Percentiles rank a stretch among this genome's conserved stretches.
These are phyloP conservation scores for Buxus sempervirens DNA, from an alignment of 164 flowering plant genomes.

Conservation along the genomic window DNA sequence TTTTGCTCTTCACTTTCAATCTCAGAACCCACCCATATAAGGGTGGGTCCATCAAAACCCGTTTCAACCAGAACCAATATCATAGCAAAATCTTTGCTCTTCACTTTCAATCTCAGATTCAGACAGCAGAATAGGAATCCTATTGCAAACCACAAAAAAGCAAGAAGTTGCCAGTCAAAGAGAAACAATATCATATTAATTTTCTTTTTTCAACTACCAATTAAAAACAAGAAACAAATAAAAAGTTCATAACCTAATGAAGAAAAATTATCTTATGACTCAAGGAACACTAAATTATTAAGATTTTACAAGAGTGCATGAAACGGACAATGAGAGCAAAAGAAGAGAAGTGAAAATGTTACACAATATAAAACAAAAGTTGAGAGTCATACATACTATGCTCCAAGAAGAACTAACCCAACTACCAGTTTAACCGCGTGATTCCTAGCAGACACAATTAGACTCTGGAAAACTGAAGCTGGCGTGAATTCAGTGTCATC, in stretches of 20 bases:
- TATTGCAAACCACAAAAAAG: no score
- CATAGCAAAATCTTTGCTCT: no score
- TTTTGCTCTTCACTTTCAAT: no score
- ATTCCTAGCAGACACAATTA: constrained; percentile 48
- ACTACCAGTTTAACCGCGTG: constrained; percentile 74
- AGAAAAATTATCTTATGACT: background rate
- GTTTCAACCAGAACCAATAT: no score
- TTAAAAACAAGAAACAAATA: no score
- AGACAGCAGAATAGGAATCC: no score
- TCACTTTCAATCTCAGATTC: no score
- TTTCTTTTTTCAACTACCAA: background rate
- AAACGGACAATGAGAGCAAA: background rate
- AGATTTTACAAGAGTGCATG: background rate
- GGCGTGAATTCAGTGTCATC: constrained; percentile 77
- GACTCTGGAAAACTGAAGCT: constrained; percentile 59
- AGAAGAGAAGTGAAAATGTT: constrained; percentile 1
- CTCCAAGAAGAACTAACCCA: constrained; percentile 70
- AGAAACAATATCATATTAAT: no score
- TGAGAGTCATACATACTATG: constrained; percentile 55
- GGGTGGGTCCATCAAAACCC: no score
- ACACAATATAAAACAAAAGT: background rate
- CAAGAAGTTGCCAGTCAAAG: no score
- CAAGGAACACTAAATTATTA: background rate
- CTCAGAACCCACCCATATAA: no score
- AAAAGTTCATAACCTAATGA: background rate